Base-by-base conservation (phyloP, 2,329 filamentous ascomycete species). In the Colletotrichum sp. region DNA sequence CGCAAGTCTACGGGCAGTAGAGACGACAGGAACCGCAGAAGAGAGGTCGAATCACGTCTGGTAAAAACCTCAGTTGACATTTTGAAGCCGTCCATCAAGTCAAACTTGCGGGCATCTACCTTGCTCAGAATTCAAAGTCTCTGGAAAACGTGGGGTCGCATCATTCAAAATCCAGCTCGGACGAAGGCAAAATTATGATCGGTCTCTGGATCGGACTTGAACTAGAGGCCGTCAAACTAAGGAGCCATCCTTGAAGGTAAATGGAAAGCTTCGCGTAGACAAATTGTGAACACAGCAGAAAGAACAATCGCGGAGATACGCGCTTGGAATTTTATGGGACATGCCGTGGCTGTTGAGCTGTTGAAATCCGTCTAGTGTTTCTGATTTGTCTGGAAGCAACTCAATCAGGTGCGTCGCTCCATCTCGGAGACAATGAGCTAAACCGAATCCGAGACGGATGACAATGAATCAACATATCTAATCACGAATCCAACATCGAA, bases 281-380 rank as follows among this genome's bases (percentile, higher is more conserved):
- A 22, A 22, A 22, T 22, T 22, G 22, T 22, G 22, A 22, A 22
- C 22, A 22, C 3, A 22, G 22, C 22, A 22, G 22, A 22, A 22
- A 22, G n/a, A 13, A 13, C 3, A 22, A 4, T 22, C 6, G n/a
- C 43, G n/a, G 12, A 52, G 43, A 52, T 13, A 52, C 43, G 43
- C 43, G n/a, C 6, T 12, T 13, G 43, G 0, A 52, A 12, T 52
- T 52, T 0, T 6, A 52, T 13, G 4, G 0, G 7, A 13, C n/a
- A 8, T 52, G 6, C 0, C 3, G 43, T 2, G 6, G 2, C 13
- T 13, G 18, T 4, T 2, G 13, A 22, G 22, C 22, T 22, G 22
- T 22, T 22, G 5, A 22, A 52, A 52, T 6, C 13, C 13, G 43
- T 10, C 43, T 52, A 52, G 43, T 15, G 43, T 52, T 52, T 52